These are phyloP conservation scores for Globisporangium lucens DNA, from an alignment of 352 stramenopile species.

Conservation along the genomic window DNA sequence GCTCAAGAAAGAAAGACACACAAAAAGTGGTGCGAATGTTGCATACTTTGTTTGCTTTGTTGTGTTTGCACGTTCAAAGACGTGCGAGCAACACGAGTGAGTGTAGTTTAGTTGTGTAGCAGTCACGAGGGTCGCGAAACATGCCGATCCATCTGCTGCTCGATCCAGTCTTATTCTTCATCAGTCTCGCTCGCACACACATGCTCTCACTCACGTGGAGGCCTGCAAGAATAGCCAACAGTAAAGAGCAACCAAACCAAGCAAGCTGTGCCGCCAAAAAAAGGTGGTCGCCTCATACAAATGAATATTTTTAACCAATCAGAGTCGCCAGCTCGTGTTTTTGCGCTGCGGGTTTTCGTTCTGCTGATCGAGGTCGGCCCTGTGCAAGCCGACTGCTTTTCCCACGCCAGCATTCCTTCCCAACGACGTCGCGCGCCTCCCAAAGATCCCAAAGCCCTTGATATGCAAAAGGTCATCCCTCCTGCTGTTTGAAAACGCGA, in stretches of 20 bases:
- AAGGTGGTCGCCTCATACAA: not conserved
- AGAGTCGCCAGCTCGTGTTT: not conserved
- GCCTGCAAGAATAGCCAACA: not conserved
- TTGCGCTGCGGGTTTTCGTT: not conserved
- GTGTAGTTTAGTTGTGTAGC: not conserved
- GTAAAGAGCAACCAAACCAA: not conserved
- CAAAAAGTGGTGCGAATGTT: not conserved
- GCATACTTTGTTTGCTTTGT: not conserved
- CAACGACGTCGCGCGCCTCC: not conserved
- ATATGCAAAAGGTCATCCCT: conserved; percentile 20
- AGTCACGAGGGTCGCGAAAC: not conserved
- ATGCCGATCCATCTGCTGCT: not conserved
- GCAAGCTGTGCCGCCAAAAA: not conserved
- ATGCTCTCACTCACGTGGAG: not conserved
- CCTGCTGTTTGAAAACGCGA: not conserved
- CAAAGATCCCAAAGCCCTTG: not conserved
- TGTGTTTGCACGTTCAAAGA: not conserved
- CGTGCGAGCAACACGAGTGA: no score
- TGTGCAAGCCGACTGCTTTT: conserved; percentile 18
- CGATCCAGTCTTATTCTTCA: not conserved
- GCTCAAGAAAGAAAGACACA: not conserved
- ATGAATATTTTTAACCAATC: conserved; percentile 5
- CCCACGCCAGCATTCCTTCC: not conserved
- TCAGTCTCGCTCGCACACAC: not conserved
- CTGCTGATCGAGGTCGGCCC: conserved; percentile 16